Conservation (phyloP, 371 early-diverging fungal genomes). For the Mortierella polycephala region DNA sequence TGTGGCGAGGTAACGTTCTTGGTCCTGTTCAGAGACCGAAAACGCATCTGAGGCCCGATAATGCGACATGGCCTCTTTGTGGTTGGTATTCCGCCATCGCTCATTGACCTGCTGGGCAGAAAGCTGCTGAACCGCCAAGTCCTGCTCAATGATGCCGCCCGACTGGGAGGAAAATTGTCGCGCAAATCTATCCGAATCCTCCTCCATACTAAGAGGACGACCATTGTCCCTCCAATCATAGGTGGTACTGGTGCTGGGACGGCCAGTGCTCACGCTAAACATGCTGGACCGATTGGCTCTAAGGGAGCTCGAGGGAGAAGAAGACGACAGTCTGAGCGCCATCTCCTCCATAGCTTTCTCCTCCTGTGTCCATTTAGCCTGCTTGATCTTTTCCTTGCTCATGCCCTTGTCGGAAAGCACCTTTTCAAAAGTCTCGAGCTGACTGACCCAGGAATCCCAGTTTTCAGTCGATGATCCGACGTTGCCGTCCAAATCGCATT, state of each 20-base stretch:
- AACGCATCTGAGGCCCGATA: conserved; percentile 12
- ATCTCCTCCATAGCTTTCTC: conserved; percentile 1
- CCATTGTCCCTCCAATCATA: conserved; percentile 1
- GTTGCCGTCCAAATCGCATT: conserved; percentile 2
- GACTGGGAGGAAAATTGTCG: conserved; percentile 26
- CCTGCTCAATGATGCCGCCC: conserved; percentile 12
- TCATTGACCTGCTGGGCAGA: conserved; percentile 41
- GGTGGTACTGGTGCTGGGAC: conserved; percentile 4
- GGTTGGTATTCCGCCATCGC: conserved; percentile 43
- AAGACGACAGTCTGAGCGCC: background rate
- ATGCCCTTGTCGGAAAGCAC: conserved; percentile 46
- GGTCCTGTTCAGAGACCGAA: conserved; percentile 36
- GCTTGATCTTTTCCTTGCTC: conserved; percentile 30
- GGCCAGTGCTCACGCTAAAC: conserved; percentile 16
- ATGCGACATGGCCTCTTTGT: conserved; percentile 34
- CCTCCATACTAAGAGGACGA: conserved; percentile 6
- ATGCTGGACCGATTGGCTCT: conserved; percentile 15
- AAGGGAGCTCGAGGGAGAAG: conserved; percentile 12
- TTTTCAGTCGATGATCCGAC: conserved; percentile 29
- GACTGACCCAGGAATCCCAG: conserved; percentile 54
- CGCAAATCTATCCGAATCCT: background rate
- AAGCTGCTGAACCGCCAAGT: conserved; percentile 13
- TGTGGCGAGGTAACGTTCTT: conserved; percentile 25
- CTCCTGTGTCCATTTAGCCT: conserved; percentile 18
- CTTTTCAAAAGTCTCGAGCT: conserved; percentile 49